Percentiles rank a stretch among this genome's conserved stretches.
Evolutionary conservation across 768 basidiomycete species (phyloP).

Genomic region (Amanita rimosa): DNA sequence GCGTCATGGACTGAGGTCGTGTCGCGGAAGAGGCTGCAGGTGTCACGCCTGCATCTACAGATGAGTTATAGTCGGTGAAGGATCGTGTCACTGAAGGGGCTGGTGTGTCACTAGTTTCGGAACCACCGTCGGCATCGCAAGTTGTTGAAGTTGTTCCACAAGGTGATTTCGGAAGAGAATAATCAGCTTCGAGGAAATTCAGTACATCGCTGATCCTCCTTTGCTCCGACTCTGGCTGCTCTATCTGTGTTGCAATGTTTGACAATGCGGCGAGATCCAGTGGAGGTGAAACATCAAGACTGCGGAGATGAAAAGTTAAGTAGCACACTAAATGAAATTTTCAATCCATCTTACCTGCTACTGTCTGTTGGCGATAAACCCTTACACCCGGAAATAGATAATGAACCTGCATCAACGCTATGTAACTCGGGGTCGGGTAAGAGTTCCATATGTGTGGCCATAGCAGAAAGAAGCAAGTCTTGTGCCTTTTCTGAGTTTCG

Average conservation of each 20-base stretch:
- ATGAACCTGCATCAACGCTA: background rate
- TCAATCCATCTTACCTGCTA: conserved; percentile 13
- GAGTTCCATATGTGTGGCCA: background rate
- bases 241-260: conserved; percentile 18
- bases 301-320: conserved; percentile 13
- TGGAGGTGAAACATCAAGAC: conserved; percentile 24
- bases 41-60: background rate
- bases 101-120: conserved; percentile 4
- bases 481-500: background rate
- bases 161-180: conserved; percentile 20
- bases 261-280: conserved; percentile 22
- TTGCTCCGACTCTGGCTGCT: conserved; percentile 8
- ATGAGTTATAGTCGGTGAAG: background rate
- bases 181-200: conserved; percentile 18
- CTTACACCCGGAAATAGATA: background rate
- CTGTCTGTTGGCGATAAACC: background rate
- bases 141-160: conserved; percentile 9
- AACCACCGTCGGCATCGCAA: conserved; percentile 9
- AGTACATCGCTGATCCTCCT: conserved; percentile 4
- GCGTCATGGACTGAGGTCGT: background rate
- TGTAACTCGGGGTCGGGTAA: background rate
- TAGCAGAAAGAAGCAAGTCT: conserved; percentile 1
- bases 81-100: background rate
- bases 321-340: background rate
- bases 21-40: background rate